Conservation (phyloP, 352 stramenopile genomes). For the Blastocystis sp. region DNA sequence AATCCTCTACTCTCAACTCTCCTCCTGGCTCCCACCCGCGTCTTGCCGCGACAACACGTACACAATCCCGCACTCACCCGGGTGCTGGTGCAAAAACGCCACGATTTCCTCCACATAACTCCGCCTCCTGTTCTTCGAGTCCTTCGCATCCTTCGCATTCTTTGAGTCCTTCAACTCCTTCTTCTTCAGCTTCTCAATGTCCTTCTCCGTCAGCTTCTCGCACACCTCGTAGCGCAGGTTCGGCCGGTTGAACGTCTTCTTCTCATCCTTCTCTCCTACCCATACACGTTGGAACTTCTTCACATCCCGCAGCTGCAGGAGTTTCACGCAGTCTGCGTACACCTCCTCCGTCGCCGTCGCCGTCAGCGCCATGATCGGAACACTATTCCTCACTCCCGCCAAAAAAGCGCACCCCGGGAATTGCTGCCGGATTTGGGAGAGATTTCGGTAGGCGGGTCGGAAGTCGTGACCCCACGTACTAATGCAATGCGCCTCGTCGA, state of each 20-base stretch:
- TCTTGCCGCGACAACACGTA: constrained; percentile 57
- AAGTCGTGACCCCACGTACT: constrained; percentile 97
- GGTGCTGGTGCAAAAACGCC: constrained; percentile 64
- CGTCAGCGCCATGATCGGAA: constrained; percentile 83
- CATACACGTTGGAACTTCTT: constrained; percentile 47
- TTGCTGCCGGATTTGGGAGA: constrained; percentile 84
- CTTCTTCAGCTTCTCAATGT: constrained; percentile 73
- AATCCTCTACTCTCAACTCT: constrained; percentile 3
- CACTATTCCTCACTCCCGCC: constrained; percentile 54
- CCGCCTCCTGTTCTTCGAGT: constrained; percentile 71
- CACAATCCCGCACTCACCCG: constrained; percentile 72
- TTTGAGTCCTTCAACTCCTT: constrained; percentile 71
- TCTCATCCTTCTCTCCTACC: constrained; percentile 71
- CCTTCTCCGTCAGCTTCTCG: constrained; percentile 74
- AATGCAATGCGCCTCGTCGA: constrained; percentile 95
- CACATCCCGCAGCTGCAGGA: constrained; percentile 77
- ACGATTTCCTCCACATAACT: constrained; percentile 54
- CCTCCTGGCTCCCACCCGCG: constrained; percentile 75
- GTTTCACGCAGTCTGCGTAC: constrained; percentile 80
- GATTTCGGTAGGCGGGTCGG: constrained; percentile 92
- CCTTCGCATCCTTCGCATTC: constrained; percentile 71
- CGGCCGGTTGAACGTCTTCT: constrained; percentile 81
- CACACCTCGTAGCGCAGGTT: constrained; percentile 84
- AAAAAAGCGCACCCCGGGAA: constrained; percentile 85
- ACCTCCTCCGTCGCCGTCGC: constrained; percentile 84